Base-by-base conservation (phyloP, 1,284 basidiomycete genomes). In the Rhodotorula sp. region DNA sequence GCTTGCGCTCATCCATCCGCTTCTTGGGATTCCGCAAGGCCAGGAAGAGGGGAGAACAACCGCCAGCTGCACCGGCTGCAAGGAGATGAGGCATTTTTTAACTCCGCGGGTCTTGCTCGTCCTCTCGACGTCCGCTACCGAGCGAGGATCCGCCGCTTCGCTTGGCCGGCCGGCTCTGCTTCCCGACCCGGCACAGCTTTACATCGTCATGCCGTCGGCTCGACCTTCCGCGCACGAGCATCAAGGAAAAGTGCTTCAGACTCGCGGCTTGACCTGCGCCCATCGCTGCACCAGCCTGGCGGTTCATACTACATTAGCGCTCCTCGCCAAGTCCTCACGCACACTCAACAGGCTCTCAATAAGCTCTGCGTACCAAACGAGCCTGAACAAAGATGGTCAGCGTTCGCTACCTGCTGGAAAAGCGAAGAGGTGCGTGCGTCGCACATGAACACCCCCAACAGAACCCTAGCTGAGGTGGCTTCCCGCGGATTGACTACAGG, bases 361-460 rank as follows among this genome's bases (percentile, higher is more conserved):
- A 7, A 31, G 31, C 10, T 20, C 14, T 10, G 7, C 14, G 12
- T n/a, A 4, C 47, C 21, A 6, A 26, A 26, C 26, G 39, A 56
- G 21, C 49, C 18, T 5, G 14, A 29, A 29, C 12, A 26, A 18
- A 3, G 3, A 69, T 69, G 68, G 68, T 69, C 47, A 62, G 59
- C 34, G 51, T 69, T n/a, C 51, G 56, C 18, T 46, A 65, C 47
- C n/a, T 69, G 12, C 59, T 69, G 31, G 63, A 69, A 54, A 69
- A 69, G 48, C 68, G 68, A 4, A 31, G 59, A 46, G 59, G 68
- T 65, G 48, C 58, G 64, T 6, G 12, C 62, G 8, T 2, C 14
- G 4, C 43, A 20, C 43, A 3, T 7, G 6, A 18, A n/a, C 29
- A 26, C 31, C 16, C 15, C 46, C 26, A 16, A 15, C 63, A 14